These are phyloP conservation scores for Cyathus olla DNA, from an alignment of 1,284 basidiomycete genomes.

Conservation along the genomic window DNA sequence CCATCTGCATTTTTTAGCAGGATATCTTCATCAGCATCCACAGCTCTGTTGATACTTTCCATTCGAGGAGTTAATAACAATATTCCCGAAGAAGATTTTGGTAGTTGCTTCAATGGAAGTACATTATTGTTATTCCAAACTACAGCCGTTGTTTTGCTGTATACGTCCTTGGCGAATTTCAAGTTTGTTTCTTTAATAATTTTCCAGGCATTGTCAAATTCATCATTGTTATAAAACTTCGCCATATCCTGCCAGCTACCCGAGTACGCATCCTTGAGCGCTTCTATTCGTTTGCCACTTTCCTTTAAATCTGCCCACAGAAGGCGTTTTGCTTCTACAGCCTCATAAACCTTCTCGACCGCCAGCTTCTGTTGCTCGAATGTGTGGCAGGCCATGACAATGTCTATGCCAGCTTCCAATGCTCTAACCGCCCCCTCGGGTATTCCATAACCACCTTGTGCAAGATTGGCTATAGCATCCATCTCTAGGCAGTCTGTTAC, in stretches of 20 bases:
- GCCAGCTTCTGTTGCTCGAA: conserved; percentile 64
- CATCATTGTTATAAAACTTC: conserved; percentile 42
- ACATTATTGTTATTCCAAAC: conserved; percentile 49
- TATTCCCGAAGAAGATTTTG: conserved; percentile 29
- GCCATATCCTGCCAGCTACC: conserved; percentile 53
- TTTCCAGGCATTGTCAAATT: conserved; percentile 38
- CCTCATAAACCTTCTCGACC: conserved; percentile 60
- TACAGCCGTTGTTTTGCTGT: conserved; percentile 58
- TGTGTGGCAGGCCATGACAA: conserved; percentile 79
- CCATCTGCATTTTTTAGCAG: conserved; percentile 53
- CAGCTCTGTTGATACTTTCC: conserved; percentile 69
- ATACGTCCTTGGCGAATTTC: conserved; percentile 57
- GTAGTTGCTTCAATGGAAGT: conserved; percentile 46
- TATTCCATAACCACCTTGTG: conserved; percentile 57
- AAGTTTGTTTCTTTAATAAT: conserved; percentile 51
- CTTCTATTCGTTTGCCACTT: conserved; percentile 57
- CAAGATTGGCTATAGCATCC: conserved; percentile 66
- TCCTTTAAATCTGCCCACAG: conserved; percentile 46
- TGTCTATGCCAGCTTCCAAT: conserved; percentile 71
- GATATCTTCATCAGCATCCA: conserved; percentile 65
- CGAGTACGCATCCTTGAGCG: conserved; percentile 62
- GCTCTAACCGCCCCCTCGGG: conserved; percentile 65
- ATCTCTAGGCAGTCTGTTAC: conserved; percentile 81
- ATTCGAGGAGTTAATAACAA: conserved; percentile 66
- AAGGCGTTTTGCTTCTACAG: conserved; percentile 55